Conservation (phyloP, 129 eudicot genomes). For the Flaveria trinervia region DNA sequence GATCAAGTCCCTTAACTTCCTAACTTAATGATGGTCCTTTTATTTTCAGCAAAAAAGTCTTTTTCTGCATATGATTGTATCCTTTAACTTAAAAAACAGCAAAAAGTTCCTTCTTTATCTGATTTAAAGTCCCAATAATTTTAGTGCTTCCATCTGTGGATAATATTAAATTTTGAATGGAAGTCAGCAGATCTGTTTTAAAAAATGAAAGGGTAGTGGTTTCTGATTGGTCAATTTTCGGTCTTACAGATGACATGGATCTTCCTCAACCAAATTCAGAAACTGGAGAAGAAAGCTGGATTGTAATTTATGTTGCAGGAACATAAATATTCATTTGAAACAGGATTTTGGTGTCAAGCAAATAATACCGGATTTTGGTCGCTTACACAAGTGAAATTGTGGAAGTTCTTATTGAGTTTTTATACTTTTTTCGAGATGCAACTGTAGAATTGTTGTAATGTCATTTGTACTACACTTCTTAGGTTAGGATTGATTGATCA, state of each 20-base stretch:
- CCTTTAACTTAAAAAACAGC: neutral
- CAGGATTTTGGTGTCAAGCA: slow-evolving; percentile 15
- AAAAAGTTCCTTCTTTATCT: too few species aligned
- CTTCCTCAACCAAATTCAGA: slow-evolving; percentile 90
- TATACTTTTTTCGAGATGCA: slow-evolving; percentile 32
- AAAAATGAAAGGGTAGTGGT: neutral
- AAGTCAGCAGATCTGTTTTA: neutral
- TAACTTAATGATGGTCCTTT: too few species aligned
- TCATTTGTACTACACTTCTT: slow-evolving; percentile 30
- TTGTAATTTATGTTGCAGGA: slow-evolving; percentile 41
- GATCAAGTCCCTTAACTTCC: too few species aligned
- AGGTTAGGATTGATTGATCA: slow-evolving; percentile 33
- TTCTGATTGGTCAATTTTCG: neutral
- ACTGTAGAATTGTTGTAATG: slow-evolving; percentile 28
- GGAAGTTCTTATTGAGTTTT: slow-evolving; percentile 10
- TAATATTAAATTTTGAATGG: too few species aligned
- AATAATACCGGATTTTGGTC: slow-evolving; percentile 36
- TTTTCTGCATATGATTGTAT: neutral
- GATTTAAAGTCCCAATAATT: neutral
- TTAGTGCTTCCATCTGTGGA: neutral
- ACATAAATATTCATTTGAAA: neutral
- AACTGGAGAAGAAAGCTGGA: slow-evolving; percentile 66
- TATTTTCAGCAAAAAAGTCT: neutral
- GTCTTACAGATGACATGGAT: slow-evolving; percentile 88
- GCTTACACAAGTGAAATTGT: slow-evolving; percentile 31